These are phyloP conservation scores for Funneliformis geosporum DNA, from an alignment of 192 early-diverging fungal species.

Conservation along the genomic window DNA sequence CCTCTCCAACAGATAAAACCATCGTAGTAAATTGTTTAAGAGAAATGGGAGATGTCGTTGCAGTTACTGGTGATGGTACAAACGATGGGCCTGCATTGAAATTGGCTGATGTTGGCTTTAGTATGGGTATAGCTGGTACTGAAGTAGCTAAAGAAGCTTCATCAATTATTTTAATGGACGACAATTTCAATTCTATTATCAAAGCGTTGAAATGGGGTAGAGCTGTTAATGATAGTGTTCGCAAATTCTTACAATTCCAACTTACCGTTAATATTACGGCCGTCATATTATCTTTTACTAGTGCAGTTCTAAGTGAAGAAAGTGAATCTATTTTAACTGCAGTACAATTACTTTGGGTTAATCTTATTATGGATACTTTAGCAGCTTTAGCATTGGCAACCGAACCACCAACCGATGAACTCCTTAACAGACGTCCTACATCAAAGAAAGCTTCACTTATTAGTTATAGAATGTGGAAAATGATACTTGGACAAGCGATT, in stretches of 20 bases:
- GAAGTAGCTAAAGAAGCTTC: conserved; percentile 85
- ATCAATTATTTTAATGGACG: conserved; percentile 85
- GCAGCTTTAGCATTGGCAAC: conserved; percentile 91
- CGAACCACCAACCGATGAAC: conserved; percentile 83
- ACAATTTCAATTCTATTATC: conserved; percentile 84
- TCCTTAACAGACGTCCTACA: conserved; percentile 79
- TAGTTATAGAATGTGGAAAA: conserved; percentile 86
- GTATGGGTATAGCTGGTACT: conserved; percentile 90
- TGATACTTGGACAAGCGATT: conserved; percentile 87
- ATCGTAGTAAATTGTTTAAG: conserved; percentile 78
- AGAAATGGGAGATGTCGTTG: conserved; percentile 68
- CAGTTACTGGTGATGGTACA: conserved; percentile 86
- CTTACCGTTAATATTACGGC: conserved; percentile 82
- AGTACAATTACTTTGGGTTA: conserved; percentile 93
- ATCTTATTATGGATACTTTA: conserved; percentile 93
- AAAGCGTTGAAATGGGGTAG: conserved; percentile 81
- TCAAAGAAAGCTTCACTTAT: conserved; percentile 77
- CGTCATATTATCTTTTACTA: conserved; percentile 70
- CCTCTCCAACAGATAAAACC: conserved; percentile 88
- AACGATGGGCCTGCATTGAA: conserved; percentile 88
- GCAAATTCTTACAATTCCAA: conserved; percentile 87
- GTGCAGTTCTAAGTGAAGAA: conserved; percentile 62
- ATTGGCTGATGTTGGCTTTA: conserved; percentile 89
- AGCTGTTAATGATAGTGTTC: conserved; percentile 80
- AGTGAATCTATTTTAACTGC: conserved; percentile 80